Evolutionary conservation across 2,329 filamentous ascomycete species (phyloP).

Genomic region (Cladosporium sp.): DNA sequence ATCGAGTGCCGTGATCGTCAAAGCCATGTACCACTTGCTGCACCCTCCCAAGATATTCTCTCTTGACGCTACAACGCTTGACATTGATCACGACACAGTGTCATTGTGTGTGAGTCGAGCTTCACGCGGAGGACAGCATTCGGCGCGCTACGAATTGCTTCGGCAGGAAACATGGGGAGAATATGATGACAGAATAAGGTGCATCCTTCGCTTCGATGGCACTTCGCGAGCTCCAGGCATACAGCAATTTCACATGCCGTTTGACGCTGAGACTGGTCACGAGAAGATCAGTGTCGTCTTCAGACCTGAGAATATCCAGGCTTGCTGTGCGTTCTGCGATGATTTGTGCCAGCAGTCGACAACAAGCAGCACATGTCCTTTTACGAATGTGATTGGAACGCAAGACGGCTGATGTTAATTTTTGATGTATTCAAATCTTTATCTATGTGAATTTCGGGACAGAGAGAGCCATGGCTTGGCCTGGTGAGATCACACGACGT

Average conservation of each 20-base stretch:
- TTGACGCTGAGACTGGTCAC: not conserved
- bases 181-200: not conserved
- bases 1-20: not conserved
- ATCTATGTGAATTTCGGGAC: not conserved
- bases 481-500: no score
- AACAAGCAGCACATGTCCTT: not conserved
- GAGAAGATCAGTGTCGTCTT: not conserved
- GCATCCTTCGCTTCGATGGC: not conserved
- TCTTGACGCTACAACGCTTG: not conserved
- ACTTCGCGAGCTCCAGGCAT: not conserved
- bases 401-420: not conserved
- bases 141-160: not conserved
- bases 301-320: not conserved
- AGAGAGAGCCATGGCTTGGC: not conserved
- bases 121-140: not conserved
- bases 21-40: not conserved
- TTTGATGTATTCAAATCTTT: no score
- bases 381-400: not conserved
- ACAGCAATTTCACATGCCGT: not conserved
- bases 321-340: not conserved
- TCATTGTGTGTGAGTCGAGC: not conserved
- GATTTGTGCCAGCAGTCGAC: not conserved
- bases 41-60: not conserved
- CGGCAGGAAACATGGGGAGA: not conserved
- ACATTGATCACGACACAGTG: not conserved